Base-by-base conservation (phyloP, 306 rosid species). In the Cicer pinnatifidum region DNA sequence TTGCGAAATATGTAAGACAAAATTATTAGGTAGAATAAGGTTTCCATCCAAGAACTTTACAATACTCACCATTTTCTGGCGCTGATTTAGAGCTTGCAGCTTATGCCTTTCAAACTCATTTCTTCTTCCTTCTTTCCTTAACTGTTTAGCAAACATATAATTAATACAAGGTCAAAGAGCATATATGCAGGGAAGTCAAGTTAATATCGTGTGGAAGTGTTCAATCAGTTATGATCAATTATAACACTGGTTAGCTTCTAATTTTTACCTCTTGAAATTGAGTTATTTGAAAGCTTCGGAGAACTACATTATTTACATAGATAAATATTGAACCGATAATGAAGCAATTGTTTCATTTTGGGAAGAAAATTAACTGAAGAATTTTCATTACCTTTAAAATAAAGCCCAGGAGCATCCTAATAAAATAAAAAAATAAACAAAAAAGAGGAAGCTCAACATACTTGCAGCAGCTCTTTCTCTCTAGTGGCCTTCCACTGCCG, bases 401-500 rank as follows among this genome's bases (percentile, higher is more conserved):
- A 67, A 58, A 43, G 47, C n/a, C 28, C 50, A 66, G 45, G 43
- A 64, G 65, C 75, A 77, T 6, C 19, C 28, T 33, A 47, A 17
- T 12, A 9, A 48, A 47, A 64, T 11, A 11, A 65, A 17, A 40
- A 71, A 1, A 4, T 45, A 66, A 20, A 64, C 16, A 6, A 40
- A 67, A 59, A 65, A 12, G 16, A 64, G 11, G 40, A 53, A 23
- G 52, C 56, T 72, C 19, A 6, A 37, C 83, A 75, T 82, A 93
- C 98, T 87, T 93, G 98, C 48, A 93, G 92, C 54, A 93, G 77
- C 79, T 93, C 98, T 86, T 91, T 93, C 82, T 93, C 98, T 81
- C 98, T 89, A 48, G 93, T 87, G 45, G 97, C 97, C 88, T 91
- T 93, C 98, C 98, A 93, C 72, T 91, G 98, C 81, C 98, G 96